Evolutionary conservation across 768 basidiomycete species (phyloP), one percentile per base, ranked within the genome.

Genomic region (Calocybe gangraenosa): DNA sequence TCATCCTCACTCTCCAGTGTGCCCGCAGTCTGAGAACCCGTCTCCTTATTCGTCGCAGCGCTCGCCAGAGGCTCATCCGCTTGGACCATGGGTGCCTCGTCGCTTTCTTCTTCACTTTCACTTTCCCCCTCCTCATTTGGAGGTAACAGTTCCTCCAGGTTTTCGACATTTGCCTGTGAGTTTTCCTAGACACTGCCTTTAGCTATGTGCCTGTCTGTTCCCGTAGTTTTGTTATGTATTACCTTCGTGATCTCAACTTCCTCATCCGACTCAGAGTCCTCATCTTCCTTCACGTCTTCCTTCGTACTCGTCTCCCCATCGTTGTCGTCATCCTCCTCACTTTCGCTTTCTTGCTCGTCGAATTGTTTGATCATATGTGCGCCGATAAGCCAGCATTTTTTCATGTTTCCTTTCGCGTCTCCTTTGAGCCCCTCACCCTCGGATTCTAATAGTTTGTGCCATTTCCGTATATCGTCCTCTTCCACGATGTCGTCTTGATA

Each of bases 401-500:
- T 69, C 42, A 85, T 58, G 54, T 82, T 84, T 44, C 83, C 84
- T 7, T 35, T 35, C 5, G n/a, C 44, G 9, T 68, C 69, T 10
- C 64, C 49, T 41, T 69, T 71, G 18, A 69, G 52, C 7, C 69
- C 76, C 41, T 69, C 70, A 23, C 75, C 87, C 58, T 71, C 74
- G 21, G 82, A 78, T 38, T 58, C 66, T 18, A 78, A 74, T 40
- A 67, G 71, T 42, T 62, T 68, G 63, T 93, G 84, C 95, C 95
- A 99, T 39, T 68, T 73, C n/a, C 89, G 80, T 52, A 97, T 85
- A 52, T 92, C 85, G 40, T 91, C 87, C 57, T 93, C 92, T 39
- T 89, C 88, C 2, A 96, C 82, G 36, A 96, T 78, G 61, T 99
- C 95, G n/a, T 76, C 75, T 58, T 95, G 88, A 63, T 97, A 99